Percentiles rank a stretch among this genome's conserved stretches.
phyloP scores from a whole-genome alignment of 164 flowering plant genomes.

The Chloranthus sessilifolius region DNA sequence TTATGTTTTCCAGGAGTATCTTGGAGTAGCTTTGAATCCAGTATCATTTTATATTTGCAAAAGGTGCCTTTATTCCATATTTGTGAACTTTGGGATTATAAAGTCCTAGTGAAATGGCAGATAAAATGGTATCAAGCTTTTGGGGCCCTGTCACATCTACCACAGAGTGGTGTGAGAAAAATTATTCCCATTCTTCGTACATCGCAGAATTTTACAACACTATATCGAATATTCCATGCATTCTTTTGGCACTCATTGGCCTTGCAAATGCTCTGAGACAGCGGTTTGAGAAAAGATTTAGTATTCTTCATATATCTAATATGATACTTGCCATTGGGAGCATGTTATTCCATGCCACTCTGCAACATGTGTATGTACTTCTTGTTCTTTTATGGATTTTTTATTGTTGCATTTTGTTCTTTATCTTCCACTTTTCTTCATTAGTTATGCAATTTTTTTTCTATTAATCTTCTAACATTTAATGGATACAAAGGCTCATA shows the following conservation, averaged over 20 bases:
- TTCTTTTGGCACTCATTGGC: conserved; percentile 71
- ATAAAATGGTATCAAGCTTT: conserved; percentile 49
- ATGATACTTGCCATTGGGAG: conserved; percentile 83
- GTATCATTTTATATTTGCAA: background rate
- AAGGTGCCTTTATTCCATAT: conserved; percentile 4
- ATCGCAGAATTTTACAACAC: conserved; percentile 85
- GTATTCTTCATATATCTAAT: conserved; percentile 74
- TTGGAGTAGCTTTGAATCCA: conserved; percentile 3
- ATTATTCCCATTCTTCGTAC: conserved; percentile 62
- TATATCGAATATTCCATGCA: conserved; percentile 60
- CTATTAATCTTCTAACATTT: too few species aligned
- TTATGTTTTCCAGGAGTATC: conserved; percentile 17
- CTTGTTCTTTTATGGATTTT: background rate
- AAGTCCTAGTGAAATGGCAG: conserved; percentile 38
- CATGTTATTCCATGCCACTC: conserved; percentile 72
- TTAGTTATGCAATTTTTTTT: too few species aligned
- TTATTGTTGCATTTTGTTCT: too few species aligned
- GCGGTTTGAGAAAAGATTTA: conserved; percentile 84
- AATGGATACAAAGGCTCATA: too few species aligned
- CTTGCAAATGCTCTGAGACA: conserved; percentile 70
- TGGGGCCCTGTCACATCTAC: conserved; percentile 94
- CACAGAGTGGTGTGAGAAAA: conserved; percentile 77
- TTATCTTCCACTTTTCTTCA: too few species aligned
- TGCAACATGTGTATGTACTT: conserved; percentile 66
- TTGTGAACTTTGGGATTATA: background rate